Conservation (phyloP, 2,329 filamentous ascomycete species). For the Fusarium guadeloupense region DNA sequence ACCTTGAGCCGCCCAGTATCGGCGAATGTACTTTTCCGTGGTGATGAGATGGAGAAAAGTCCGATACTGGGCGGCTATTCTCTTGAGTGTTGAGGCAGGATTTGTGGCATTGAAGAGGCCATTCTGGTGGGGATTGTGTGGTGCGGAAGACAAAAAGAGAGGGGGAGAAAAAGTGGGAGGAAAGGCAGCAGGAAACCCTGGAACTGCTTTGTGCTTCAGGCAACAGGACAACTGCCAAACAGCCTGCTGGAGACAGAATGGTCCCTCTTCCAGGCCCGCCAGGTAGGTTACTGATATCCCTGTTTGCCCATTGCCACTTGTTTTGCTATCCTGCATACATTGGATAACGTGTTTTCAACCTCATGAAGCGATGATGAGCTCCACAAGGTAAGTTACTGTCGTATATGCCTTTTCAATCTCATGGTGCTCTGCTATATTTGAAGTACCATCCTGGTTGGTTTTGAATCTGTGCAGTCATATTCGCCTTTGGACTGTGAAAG, state of each 20-base stretch:
- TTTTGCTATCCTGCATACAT: fast-evolving
- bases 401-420: too few species aligned
- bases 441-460: too few species aligned
- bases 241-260: not conserved
- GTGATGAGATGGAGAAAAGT: not conserved
- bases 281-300: not conserved
- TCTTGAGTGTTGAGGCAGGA: not conserved
- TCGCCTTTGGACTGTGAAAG: too few species aligned
- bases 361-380: fast-evolving
- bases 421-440: too few species aligned
- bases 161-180: not conserved
- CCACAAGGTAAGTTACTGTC: too few species aligned
- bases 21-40: not conserved
- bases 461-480: too few species aligned
- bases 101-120: not conserved
- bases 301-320: not conserved
- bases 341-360: not conserved
- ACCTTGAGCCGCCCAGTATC: not conserved
- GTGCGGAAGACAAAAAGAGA: not conserved
- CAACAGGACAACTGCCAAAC: not conserved
- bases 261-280: not conserved
- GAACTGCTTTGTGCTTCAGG: not conserved
- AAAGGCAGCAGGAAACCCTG: not conserved
- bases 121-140: not conserved
- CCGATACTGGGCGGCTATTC: not conserved